A percentile compares a stretch with the other conserved stretches of the same genome.
These are phyloP conservation scores for Ambispora gerdemannii DNA, from an alignment of 192 early-diverging fungal species.

Conservation along the genomic window DNA sequence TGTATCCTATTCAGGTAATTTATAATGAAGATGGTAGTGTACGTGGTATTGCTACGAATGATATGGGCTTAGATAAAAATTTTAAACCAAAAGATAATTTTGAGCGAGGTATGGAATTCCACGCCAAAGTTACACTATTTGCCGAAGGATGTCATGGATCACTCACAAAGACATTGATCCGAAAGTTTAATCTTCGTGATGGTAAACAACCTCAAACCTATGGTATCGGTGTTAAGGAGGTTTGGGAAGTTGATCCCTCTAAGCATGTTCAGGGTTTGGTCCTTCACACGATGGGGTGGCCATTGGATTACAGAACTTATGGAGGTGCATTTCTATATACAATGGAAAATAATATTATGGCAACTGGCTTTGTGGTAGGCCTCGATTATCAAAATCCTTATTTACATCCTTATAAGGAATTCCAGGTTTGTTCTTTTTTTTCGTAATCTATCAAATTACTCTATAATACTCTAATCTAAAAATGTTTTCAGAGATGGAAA, in stretches of 20 bases:
- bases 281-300: constrained; percentile 88
- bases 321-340: constrained; percentile 96
- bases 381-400: constrained; percentile 97
- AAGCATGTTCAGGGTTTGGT: constrained; percentile 84
- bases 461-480: neutral
- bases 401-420: constrained; percentile 93
- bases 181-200: constrained; percentile 85
- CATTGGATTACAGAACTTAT: constrained; percentile 86
- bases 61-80: constrained; percentile 88
- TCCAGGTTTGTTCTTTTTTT: constrained; percentile 46
- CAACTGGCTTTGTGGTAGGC: constrained; percentile 86
- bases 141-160: constrained; percentile 98
- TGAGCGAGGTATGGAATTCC: constrained; percentile 93
- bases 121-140: constrained; percentile 91
- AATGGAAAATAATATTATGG: constrained; percentile 83
- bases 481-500: constrained; percentile 75
- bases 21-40: constrained; percentile 93
- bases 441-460: neutral
- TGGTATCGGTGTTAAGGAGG: constrained; percentile 95
- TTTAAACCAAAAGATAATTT: constrained; percentile 88
- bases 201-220: constrained; percentile 89
- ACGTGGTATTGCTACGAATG: constrained; percentile 88
- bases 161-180: constrained; percentile 84
- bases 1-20: constrained; percentile 49
- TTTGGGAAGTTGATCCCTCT: constrained; percentile 88